Percentiles rank a stretch among this genome's conserved stretches.
Conservation (phyloP, 441 rosid species). For the Pelargonium myrrhifolium region DNA sequence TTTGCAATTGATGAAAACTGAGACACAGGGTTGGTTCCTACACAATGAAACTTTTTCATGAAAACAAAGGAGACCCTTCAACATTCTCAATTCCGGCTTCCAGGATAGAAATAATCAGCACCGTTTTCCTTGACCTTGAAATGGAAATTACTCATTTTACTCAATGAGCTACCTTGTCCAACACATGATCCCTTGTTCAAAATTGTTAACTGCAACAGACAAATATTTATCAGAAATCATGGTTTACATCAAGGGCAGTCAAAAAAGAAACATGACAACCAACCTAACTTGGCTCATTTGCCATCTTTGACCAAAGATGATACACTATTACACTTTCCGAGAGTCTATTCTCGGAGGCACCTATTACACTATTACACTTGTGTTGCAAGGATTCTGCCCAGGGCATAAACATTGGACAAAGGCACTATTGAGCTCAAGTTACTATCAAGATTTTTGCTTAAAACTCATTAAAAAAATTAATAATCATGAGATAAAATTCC, state of each 20-base stretch:
- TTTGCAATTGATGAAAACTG: no score
- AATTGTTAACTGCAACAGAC: conserved; percentile 51
- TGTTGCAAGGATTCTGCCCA: no score
- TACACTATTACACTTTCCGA: no score
- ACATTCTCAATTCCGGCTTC: conserved; percentile 35
- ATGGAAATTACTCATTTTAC: conserved; percentile 63
- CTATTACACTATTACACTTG: no score
- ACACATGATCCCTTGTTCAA: conserved; percentile 35
- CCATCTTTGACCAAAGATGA: background rate
- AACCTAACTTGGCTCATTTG: background rate
- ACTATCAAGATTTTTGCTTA: no score
- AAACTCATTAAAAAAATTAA: no score
- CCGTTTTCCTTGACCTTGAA: conserved; percentile 69
- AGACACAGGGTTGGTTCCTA: no score
- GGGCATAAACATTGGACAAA: no score
- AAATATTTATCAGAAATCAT: background rate
- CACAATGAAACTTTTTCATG: no score
- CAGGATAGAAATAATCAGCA: conserved; percentile 71
- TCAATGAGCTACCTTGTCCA: conserved; percentile 32
- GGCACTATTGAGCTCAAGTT: no score
- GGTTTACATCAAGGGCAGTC: background rate
- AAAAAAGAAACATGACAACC: background rate
- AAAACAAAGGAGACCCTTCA: background rate
- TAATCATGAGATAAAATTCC: background rate
- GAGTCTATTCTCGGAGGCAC: no score